These are phyloP conservation scores for Pneumocystis jirovecii DNA, from an alignment of 1,139 yeast species.

Conservation along the genomic window DNA sequence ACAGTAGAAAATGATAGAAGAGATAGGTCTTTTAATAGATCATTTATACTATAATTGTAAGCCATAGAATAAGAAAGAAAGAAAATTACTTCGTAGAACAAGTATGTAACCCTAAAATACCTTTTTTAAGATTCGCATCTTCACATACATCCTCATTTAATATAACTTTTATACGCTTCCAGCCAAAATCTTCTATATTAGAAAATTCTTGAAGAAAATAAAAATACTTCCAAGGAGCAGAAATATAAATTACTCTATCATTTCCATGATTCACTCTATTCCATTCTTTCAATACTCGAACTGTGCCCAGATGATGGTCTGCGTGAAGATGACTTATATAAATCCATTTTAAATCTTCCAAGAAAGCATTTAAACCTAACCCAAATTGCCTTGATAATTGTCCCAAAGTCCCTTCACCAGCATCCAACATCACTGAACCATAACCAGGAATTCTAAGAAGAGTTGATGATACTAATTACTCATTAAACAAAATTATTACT, in stretches of 20 bases:
- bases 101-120: neutral
- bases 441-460: neutral
- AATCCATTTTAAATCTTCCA: slow-evolving; percentile 46
- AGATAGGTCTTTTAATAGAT: slow-evolving; percentile 14
- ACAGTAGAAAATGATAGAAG: slow-evolving; percentile 38
- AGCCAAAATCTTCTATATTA: slow-evolving; percentile 37
- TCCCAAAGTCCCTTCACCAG: slow-evolving; percentile 87
- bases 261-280: slow-evolving; percentile 23
- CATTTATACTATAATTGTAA: neutral
- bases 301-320: slow-evolving; percentile 83
- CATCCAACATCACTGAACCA: slow-evolving; percentile 48
- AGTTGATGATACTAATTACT: slow-evolving; percentile 7
- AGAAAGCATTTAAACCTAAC: slow-evolving; percentile 28
- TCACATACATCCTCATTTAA: neutral
- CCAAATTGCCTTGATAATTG: slow-evolving; percentile 51
- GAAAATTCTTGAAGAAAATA: slow-evolving; percentile 61
- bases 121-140: neutral
- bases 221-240: slow-evolving; percentile 64
- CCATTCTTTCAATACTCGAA: slow-evolving; percentile 47
- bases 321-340: slow-evolving; percentile 89
- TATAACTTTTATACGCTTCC: slow-evolving; percentile 23
- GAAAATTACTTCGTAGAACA: neutral
- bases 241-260: slow-evolving; percentile 29
- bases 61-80: neutral
- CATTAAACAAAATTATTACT: neutral